These are phyloP conservation scores for Volvariella surrecta DNA, from an alignment of 1,284 basidiomycete genomes.

Conservation along the genomic window DNA sequence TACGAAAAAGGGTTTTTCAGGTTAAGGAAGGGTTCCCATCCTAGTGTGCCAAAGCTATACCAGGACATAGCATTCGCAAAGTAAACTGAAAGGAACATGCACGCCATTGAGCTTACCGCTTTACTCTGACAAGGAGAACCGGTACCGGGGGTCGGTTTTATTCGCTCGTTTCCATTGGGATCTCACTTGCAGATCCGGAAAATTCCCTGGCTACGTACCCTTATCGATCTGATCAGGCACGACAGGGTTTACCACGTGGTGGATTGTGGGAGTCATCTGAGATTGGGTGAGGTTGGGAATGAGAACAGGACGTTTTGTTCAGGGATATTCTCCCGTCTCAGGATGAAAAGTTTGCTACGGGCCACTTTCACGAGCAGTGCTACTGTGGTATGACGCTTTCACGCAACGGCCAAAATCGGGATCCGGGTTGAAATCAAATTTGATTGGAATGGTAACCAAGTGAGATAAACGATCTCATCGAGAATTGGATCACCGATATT, in stretches of 20 bases:
- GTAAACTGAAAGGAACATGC: too few relatives aligned
- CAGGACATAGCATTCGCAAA: too few relatives aligned
- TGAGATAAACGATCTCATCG: conserved; percentile 17
- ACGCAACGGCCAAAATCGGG: background rate
- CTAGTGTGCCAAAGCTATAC: too few relatives aligned
- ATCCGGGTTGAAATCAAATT: conserved; percentile 2
- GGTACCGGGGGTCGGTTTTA: too few relatives aligned
- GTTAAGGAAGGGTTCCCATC: too few relatives aligned
- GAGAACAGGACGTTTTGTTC: too few relatives aligned
- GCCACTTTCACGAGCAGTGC: background rate
- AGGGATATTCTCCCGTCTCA: too few relatives aligned
- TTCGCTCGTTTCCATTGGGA: background rate
- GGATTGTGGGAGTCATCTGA: background rate
- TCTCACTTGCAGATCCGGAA: conserved; percentile 9
- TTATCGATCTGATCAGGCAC: conserved; percentile 17
- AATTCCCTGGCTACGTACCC: conserved; percentile 12
- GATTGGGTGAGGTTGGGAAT: conserved; percentile 1
- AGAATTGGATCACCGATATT: conserved; percentile 16
- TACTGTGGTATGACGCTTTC: background rate
- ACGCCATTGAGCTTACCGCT: too few relatives aligned
- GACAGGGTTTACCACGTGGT: conserved; percentile 3
- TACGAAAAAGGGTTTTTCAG: too few relatives aligned
- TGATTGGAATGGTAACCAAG: conserved; percentile 5
- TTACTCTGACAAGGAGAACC: too few relatives aligned
- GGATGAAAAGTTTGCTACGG: background rate